These are phyloP conservation scores for Abelmoschus esculentus DNA, from an alignment of 345 rosid species.

Conservation along the genomic window DNA sequence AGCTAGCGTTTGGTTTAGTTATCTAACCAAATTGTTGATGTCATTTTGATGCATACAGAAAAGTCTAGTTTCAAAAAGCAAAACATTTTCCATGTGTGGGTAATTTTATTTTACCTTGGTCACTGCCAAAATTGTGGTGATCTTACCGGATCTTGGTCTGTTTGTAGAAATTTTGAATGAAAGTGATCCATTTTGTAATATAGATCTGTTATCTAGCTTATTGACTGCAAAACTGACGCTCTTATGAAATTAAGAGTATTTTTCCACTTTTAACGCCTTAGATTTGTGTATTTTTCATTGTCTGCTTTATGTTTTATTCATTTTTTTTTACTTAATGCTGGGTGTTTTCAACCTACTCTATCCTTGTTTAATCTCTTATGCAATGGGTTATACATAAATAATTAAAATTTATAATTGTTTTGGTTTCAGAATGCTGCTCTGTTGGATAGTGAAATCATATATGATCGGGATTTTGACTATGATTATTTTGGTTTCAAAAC, in stretches of 20 bases:
- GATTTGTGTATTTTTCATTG: too few species aligned
- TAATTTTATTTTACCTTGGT: background rate
- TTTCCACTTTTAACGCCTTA: too few species aligned
- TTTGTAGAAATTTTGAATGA: background rate
- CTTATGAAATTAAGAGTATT: too few species aligned
- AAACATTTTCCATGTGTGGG: background rate
- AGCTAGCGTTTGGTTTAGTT: background rate
- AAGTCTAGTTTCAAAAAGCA: background rate
- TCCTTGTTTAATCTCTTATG: too few species aligned
- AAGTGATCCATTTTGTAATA: background rate
- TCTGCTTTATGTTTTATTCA: too few species aligned
- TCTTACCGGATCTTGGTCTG: background rate
- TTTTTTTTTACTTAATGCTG: too few species aligned
- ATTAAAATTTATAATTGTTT: background rate
- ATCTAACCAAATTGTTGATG: background rate
- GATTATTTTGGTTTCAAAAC: conserved; percentile 94
- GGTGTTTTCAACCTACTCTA: too few species aligned
- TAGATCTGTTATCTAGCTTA: too few species aligned
- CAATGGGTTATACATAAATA: too few species aligned
- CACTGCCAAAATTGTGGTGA: background rate
- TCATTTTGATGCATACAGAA: background rate
- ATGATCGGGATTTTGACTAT: conserved; percentile 85
- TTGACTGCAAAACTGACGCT: too few species aligned
- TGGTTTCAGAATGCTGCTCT: conserved; percentile 57
- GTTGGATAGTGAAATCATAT: conserved; percentile 87